These are phyloP conservation scores for Dictyostelium firmibasis DNA, from an alignment of 78 protist genomes.

Conservation along the genomic window DNA sequence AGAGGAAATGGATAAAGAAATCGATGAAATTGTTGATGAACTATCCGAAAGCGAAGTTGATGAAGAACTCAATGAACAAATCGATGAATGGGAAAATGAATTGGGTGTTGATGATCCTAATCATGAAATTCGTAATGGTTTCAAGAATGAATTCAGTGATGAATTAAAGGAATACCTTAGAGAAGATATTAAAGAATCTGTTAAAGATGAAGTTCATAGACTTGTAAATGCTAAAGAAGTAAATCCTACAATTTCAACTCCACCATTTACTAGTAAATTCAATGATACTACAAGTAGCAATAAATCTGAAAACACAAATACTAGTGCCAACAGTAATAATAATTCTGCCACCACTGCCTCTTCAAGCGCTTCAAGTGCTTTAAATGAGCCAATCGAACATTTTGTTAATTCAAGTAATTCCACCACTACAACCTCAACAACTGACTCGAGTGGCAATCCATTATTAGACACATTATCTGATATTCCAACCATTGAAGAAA, in stretches of 20 bases:
- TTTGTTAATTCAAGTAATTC: not conserved
- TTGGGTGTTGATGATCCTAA: not conserved
- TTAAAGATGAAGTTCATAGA: not conserved
- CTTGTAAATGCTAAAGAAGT: not conserved
- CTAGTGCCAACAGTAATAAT: not conserved
- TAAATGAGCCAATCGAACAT: not conserved
- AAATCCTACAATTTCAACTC: not conserved
- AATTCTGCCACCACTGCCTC: not conserved
- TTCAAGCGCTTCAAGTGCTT: not conserved
- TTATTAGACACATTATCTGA: not conserved
- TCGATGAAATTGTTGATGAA: not conserved
- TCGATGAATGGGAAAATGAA: not conserved
- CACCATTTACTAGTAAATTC: not conserved
- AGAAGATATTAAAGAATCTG: not conserved
- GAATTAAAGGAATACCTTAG: not conserved
- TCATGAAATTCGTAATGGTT: not conserved
- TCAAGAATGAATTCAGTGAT: not conserved
- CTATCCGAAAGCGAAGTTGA: not conserved
- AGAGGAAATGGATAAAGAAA: not conserved
- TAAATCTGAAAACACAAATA: not conserved
- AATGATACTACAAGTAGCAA: not conserved
- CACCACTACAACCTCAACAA: not conserved
- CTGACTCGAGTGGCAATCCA: not conserved
- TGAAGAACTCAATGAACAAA: not conserved
- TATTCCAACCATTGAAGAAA: conserved; percentile 15